phyloP scores from a whole-genome alignment of 2,329 filamentous ascomycete genomes.

The Colletotrichum tabaci region DNA sequence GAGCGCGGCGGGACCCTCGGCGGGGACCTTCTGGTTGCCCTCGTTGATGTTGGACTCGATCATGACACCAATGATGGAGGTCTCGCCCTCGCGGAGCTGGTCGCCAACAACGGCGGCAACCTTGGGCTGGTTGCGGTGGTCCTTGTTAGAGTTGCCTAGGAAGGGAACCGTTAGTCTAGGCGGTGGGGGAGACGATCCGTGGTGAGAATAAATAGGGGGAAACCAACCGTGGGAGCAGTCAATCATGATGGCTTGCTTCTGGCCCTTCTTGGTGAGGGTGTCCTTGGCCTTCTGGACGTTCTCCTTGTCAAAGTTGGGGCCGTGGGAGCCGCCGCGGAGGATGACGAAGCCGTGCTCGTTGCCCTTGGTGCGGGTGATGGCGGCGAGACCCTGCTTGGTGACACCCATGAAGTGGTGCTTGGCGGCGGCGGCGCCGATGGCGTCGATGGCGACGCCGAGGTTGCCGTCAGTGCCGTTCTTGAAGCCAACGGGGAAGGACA shows the following conservation, averaged over 20 bases:
- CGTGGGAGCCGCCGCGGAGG: constrained; percentile 89
- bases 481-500: constrained; percentile 98
- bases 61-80: constrained; percentile 95
- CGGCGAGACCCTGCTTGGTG: constrained; percentile 95
- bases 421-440: constrained; percentile 88
- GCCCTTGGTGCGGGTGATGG: constrained; percentile 92
- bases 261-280: constrained; percentile 83
- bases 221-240: constrained; percentile 95
- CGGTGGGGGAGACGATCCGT: too few species aligned
- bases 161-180: not conserved
- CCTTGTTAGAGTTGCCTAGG: constrained; percentile 93
- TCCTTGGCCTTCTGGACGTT: constrained; percentile 86
- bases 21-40: constrained; percentile 87
- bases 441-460: constrained; percentile 92
- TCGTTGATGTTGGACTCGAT: constrained; percentile 99
- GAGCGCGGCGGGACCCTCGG: constrained; percentile 82
- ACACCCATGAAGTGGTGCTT: constrained; percentile 98
- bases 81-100: constrained; percentile 90
- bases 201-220: not conserved
- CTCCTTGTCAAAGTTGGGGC: constrained; percentile 93
- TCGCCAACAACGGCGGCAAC: constrained; percentile 87
- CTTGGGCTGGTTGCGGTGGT: constrained; percentile 97
- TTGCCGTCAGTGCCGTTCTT: constrained; percentile 99
- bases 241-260: constrained; percentile 94
- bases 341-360: constrained; percentile 99